phyloP scores from a whole-genome alignment of 345 rosid genomes.

The Bruguiera sexangula region DNA sequence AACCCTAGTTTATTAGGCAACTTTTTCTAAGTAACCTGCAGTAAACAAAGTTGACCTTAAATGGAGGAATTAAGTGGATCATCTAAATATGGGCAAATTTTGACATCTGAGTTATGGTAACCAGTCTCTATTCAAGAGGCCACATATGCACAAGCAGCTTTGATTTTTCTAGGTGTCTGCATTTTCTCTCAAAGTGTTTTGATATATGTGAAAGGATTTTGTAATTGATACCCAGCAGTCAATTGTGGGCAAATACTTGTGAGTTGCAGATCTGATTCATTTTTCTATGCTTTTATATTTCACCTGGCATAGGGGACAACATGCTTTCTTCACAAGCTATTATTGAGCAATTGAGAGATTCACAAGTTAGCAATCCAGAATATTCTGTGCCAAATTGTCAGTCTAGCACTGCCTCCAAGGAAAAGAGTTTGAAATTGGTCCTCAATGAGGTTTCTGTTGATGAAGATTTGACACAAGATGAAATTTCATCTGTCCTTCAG shows the following conservation, averaged over 20 bases:
- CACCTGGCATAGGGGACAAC: conserved; percentile 2
- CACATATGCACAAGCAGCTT: too few species aligned
- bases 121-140: too few species aligned
- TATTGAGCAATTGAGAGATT: conserved; percentile 7
- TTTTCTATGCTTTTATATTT: conserved; percentile 3
- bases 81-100: too few species aligned
- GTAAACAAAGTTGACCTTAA: too few species aligned
- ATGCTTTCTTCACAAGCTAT: conserved; percentile 2
- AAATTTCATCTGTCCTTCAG: conserved; percentile 25
- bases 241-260: background rate
- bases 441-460: conserved; percentile 11
- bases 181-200: background rate
- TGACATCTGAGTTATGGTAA: too few species aligned
- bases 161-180: too few species aligned
- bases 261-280: background rate
- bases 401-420: background rate
- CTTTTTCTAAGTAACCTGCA: too few species aligned
- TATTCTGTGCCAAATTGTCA: conserved; percentile 4
- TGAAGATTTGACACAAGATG: conserved; percentile 9
- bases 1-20: background rate
- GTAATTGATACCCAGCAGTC: background rate
- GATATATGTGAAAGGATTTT: background rate
- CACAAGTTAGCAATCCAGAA: background rate
- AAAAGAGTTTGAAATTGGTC: conserved; percentile 18
- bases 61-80: too few species aligned